Base-by-base conservation (phyloP, 108 stramenopile species). In the Skeletonema menzelii region DNA sequence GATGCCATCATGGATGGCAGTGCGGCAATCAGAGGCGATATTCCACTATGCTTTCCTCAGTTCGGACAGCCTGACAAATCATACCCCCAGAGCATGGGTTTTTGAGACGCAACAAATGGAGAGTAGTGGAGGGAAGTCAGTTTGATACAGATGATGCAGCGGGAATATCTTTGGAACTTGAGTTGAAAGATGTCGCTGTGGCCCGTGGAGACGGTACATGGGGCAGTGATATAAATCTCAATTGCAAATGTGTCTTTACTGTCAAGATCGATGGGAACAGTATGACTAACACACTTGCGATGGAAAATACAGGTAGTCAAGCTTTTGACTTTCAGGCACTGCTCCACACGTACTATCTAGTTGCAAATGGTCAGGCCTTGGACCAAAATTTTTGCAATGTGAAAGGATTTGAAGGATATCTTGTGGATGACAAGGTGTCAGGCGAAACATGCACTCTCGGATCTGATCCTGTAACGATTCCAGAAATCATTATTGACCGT, bases 61-160 rank as follows among this genome's bases (percentile, higher is more conserved):
- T 94, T 94, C 81, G 93, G 93, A 20, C 90, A 87, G 56, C 85
- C 88, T 1, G 86, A 88, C 63, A 75, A 80, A 20, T 71, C 73
- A 24, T 87, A 89, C 82, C 93, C 93, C 0, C 93, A 94, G n/a
- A n/a, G 47, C 93, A 94, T 78, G 93, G 93, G 13, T 94, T 91
- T 64, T 67, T 89, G 42, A 83, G 93, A 7, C 73, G 61, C 49
- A 94, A 94, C 42, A 68, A 64, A 26, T 94, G 93, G 93, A 84
- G 0, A 60, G 84, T 46, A 59, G 67, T 79, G 2, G 37, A 46
- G 12, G 83, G 77, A 37, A 59, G 65, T 31, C 22, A 53, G 10
- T 64, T 81, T 34, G 85, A 84, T 44, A 35, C 64, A 3, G 83
- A 75, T 8, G 78, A 79, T 17, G 27, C n/a, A 8, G 89, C 88